Evolutionary conservation across 805 yeast genomes (phyloP), one percentile per base, ranked within the genome.

Genomic region (Lachancea sp.): DNA sequence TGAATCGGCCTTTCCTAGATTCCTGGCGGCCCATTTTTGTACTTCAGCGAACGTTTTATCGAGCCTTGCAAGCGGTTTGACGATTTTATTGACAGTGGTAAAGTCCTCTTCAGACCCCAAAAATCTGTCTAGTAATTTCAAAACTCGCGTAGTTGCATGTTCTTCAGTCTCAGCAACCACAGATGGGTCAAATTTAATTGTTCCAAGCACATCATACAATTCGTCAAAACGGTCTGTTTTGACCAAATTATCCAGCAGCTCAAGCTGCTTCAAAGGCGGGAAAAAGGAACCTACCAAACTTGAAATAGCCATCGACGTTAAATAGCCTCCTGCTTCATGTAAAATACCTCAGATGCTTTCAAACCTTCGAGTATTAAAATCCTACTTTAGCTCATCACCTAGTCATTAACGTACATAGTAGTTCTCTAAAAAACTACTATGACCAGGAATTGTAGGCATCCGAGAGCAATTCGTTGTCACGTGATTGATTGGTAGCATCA

Each of bases 261-360:
- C 41, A 3, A 21, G 25, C 28, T 42, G 45, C 13, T 25, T 34
- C 22, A 38, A 13, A 29, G 34, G 26, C 29, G 34, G 38, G 17
- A 42, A 37, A 17, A 28, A 36, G 26, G 32, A 11, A 8, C 39
- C 39, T n/a, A 36, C 26, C 32, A 28, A 32, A n/a, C 24, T n/a
- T 8, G 35, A 21, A 16, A 21, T 32, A 17, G 13, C 35, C 35
- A 32, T 32, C 21, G n/a, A 12, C 18, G 16, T 5, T 15, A 28
- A 28, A 15, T 9, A 13, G 9, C 17, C 8, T 13, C 18, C 9
- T 30, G 21, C 3, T 30, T 5, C 34, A 30, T 19, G 9, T 4
- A 28, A 28, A 12, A n/a, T 8, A 15, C 30, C 15, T 13, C 9
- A 12, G 13, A 8, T 21, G 5, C 15, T 7, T 30, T 6, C 6